A percentile compares a stretch with the other conserved stretches of the same genome.
Evolutionary conservation across 2,329 filamentous ascomycete species (phyloP).

Genomic region (Pseudogymnoascus sp.): DNA sequence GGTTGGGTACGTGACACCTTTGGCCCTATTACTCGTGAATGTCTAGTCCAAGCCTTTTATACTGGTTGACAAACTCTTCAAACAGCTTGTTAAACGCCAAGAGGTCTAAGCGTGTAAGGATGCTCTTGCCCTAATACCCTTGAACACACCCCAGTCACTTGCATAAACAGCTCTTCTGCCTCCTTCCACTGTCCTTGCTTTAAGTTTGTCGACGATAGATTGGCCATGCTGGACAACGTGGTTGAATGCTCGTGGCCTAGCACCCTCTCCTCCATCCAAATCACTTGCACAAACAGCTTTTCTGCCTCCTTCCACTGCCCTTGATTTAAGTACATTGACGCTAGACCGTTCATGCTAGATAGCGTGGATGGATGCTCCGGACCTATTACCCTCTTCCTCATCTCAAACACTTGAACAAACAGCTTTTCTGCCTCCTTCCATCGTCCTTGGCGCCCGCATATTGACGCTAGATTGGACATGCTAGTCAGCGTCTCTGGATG

Average conservation of each 20-base stretch:
- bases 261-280: too few relatives aligned
- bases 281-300: conserved; percentile 12
- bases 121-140: conserved; percentile 14
- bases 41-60: too few relatives aligned
- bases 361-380: conserved; percentile 6
- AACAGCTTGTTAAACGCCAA: too few relatives aligned
- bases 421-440: conserved; percentile 14
- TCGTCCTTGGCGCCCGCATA: conserved; percentile 4
- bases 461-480: conserved; percentile 12
- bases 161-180: conserved; percentile 11
- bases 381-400: conserved; percentile 11
- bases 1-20: too few relatives aligned
- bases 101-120: conserved; percentile 13
- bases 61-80: too few relatives aligned
- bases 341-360: too few relatives aligned
- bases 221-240: conserved; percentile 13
- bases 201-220: conserved; percentile 10
- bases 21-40: too few relatives aligned
- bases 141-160: conserved; percentile 13
- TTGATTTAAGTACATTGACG: too few relatives aligned
- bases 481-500: conserved; percentile 14
- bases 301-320: too few relatives aligned
- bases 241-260: conserved; percentile 9
- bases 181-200: conserved; percentile 7
- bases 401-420: conserved; percentile 14